Base-by-base conservation (phyloP, 257 asterid species). In the Nicotiana benthamiana region DNA sequence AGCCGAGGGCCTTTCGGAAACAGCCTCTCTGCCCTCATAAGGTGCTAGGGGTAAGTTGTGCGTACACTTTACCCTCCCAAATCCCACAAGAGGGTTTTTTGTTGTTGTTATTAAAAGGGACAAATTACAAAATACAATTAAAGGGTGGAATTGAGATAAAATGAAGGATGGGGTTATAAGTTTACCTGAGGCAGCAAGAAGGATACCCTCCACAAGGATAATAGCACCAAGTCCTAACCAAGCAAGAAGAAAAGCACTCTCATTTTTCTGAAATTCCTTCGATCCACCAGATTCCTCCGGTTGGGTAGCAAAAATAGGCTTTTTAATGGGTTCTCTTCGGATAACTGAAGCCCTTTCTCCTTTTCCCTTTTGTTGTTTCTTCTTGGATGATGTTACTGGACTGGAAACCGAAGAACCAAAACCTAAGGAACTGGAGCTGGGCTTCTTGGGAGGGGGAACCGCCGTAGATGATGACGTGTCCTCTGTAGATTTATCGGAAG, bases 141-240 rank as follows among this genome's bases (percentile, higher is more conserved):
- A 70, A 22, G 36, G 32, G 10, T 54, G 60, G 16, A 52, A 13
- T 52, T 52, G 7, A 52, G 24, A 54, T 9, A 20, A 57, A n/a
- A 56, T 56, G 62, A 56, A 5, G 22, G 46, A 12, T 36, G 46
- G n/a, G 11, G 15, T 34, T 9, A 22, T 32, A 22, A 3, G 9
- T 36, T 77, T 81, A 95, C 99, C 99, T 77, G 98, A 95, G 34
- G 97, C 94, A 65, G 99, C 89, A 86, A 95, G 97, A 82, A 87
- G 86, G 72, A 93, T 82, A 36, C 98, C 97, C 88, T 93, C 83
- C 11, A 89, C 51, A 61, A 95, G 90, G 79, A 95, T 92, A 65
- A 93, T 81, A 6, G 82, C 91, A 51, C 97, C 99, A 70, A 95
- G 93, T 20, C 96, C 99, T 51, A 90, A 83, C 99, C 98, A 95